phyloP scores from a whole-genome alignment of 768 basidiomycete genomes.

The Paxillus rubicundulus region DNA sequence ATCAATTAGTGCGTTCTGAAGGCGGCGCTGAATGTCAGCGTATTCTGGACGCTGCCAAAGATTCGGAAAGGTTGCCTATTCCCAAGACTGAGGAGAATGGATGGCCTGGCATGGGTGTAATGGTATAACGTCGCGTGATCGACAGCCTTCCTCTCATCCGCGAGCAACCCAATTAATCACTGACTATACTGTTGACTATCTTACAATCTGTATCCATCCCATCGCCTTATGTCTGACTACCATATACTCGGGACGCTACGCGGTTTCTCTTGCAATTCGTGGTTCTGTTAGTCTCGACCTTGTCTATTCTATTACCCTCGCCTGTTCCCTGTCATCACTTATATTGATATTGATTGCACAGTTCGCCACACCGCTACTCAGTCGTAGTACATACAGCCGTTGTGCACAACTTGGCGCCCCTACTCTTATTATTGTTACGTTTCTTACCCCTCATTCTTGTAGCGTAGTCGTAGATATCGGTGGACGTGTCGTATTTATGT shows the following conservation, averaged over 20 bases:
- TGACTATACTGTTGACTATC: constrained; percentile 18
- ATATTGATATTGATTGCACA: constrained; percentile 27
- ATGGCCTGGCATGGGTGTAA: constrained; percentile 33
- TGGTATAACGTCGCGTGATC: constrained; percentile 24
- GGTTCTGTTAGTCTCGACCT: too few species aligned
- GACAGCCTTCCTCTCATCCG: constrained; percentile 7
- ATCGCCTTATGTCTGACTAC: constrained; percentile 16
- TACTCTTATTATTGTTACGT: constrained; percentile 1
- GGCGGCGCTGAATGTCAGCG: constrained; percentile 74
- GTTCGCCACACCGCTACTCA: constrained; percentile 2
- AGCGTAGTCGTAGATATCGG: constrained; percentile 20
- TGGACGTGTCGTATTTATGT: constrained; percentile 15
- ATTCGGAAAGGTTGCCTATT: constrained; percentile 20
- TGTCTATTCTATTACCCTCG: too few species aligned
- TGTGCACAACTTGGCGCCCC: not conserved
- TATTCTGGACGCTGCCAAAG: constrained; percentile 35
- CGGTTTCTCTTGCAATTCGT: constrained; percentile 18
- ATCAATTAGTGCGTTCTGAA: constrained; percentile 64
- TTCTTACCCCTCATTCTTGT: constrained; percentile 5
- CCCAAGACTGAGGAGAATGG: constrained; percentile 33
- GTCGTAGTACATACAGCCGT: constrained; percentile 10
- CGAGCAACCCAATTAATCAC: constrained; percentile 26
- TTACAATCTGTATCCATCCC: constrained; percentile 19
- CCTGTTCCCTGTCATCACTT: constrained; percentile 15
- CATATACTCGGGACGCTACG: constrained; percentile 29